Percentiles rank a stretch among this genome's conserved stretches.
phyloP scores from a whole-genome alignment of 495 filamentous ascomycete species.

The Recurvomyces mirabilis region DNA sequence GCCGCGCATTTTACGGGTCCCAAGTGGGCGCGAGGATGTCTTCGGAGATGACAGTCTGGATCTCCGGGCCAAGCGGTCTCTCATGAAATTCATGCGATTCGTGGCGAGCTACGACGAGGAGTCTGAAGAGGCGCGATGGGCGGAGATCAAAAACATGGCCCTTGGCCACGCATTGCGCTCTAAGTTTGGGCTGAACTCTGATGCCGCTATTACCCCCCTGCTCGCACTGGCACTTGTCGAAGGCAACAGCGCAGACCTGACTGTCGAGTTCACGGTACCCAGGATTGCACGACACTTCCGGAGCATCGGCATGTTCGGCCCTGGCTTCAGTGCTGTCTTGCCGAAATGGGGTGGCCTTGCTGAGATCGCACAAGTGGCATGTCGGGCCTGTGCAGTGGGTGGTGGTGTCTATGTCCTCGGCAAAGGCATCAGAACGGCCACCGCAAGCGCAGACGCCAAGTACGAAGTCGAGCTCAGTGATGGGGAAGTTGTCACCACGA shows the following conservation, averaged over 20 bases:
- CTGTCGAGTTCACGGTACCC: slow-evolving; percentile 53
- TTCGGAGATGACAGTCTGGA: slow-evolving; percentile 63
- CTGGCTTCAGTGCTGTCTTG: slow-evolving; percentile 73
- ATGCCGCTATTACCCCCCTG: slow-evolving; percentile 56
- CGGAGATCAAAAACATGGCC: slow-evolving; percentile 35
- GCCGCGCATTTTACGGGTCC: slow-evolving; percentile 42
- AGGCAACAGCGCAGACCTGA: slow-evolving; percentile 41
- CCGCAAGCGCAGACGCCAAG: neutral
- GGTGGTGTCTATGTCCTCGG: slow-evolving; percentile 82
- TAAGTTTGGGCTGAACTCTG: slow-evolving; percentile 58
- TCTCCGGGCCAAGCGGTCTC: slow-evolving; percentile 59
- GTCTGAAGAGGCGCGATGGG: slow-evolving; percentile 42
- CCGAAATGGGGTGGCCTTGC: slow-evolving; percentile 87
- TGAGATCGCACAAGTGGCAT: slow-evolving; percentile 88
- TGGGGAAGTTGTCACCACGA: slow-evolving; percentile 48
- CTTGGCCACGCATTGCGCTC: slow-evolving; percentile 54
- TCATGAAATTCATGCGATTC: slow-evolving; percentile 86
- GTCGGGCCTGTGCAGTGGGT: slow-evolving; percentile 83
- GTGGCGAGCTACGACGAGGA: slow-evolving; percentile 51
- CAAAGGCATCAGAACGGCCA: slow-evolving; percentile 39
- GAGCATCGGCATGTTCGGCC: slow-evolving; percentile 77
- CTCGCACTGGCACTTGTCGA: slow-evolving; percentile 70
- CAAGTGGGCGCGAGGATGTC: slow-evolving; percentile 77
- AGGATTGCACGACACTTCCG: slow-evolving; percentile 68
- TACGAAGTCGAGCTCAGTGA: slow-evolving; percentile 43